phyloP scores from a whole-genome alignment of 2,329 filamentous ascomycete species.

The Plectosphaerella plurivora region DNA sequence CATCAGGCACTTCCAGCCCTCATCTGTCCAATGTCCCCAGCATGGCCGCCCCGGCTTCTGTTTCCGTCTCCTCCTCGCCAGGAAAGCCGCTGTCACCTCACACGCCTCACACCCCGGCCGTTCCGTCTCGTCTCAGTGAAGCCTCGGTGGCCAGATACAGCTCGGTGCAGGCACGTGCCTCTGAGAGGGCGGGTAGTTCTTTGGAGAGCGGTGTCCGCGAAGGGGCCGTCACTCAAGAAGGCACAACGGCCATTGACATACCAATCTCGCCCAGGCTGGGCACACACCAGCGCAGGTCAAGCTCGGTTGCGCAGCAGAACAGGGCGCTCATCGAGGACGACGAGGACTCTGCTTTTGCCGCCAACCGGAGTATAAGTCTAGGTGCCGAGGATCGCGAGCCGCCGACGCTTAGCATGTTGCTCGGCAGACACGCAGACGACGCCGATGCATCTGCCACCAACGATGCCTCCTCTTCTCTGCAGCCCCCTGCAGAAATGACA shows the following conservation, averaged over 20 bases:
- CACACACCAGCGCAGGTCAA: slow-evolving; percentile 57
- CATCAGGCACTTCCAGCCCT: slow-evolving; percentile 67
- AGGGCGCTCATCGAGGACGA: slow-evolving; percentile 52
- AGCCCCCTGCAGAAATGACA: slow-evolving; percentile 37
- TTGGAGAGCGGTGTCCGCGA: slow-evolving; percentile 25
- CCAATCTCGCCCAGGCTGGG: slow-evolving; percentile 63
- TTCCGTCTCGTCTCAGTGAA: slow-evolving; percentile 88
- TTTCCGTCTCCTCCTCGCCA: slow-evolving; percentile 83
- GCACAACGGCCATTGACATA: slow-evolving; percentile 67
- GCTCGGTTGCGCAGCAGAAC: slow-evolving; percentile 63
- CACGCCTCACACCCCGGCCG: slow-evolving; percentile 87
- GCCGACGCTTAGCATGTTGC: slow-evolving; percentile 59
- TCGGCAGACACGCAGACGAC: slow-evolving; percentile 41
- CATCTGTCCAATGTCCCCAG: slow-evolving; percentile 57
- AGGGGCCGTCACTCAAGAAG: slow-evolving; percentile 40
- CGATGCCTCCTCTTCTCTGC: slow-evolving; percentile 18
- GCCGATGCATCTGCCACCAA: slow-evolving; percentile 17
- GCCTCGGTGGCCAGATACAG: slow-evolving; percentile 76
- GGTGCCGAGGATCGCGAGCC: slow-evolving; percentile 61
- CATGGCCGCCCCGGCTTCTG: slow-evolving; percentile 67
- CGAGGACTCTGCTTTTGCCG: slow-evolving; percentile 57
- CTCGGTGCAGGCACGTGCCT: slow-evolving; percentile 20
- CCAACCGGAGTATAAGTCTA: slow-evolving; percentile 63
- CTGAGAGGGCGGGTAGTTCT: slow-evolving; percentile 17
- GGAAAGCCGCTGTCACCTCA: slow-evolving; percentile 86